Percentiles rank a stretch among this genome's conserved stretches.
phyloP scores from a whole-genome alignment of 495 filamentous ascomycete species.

The Parachaetomium inaequale region DNA sequence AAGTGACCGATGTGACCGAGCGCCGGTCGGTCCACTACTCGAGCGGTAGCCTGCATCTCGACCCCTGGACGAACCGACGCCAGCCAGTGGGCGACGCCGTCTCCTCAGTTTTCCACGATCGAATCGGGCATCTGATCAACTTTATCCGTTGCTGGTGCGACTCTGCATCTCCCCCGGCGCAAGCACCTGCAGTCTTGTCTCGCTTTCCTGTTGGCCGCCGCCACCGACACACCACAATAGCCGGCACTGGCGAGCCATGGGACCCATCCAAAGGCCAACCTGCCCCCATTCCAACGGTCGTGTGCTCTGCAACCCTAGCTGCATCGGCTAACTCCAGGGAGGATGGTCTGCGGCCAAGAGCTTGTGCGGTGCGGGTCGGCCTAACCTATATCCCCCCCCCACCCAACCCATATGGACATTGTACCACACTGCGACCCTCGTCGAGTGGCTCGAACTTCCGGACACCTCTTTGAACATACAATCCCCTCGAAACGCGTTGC shows the following conservation, averaged over 20 bases:
- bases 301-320: slow-evolving; percentile 16
- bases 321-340: slow-evolving; percentile 6
- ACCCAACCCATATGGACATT: neutral
- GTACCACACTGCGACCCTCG: neutral
- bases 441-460: neutral
- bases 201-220: neutral
- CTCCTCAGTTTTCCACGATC: neutral
- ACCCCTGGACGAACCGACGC: slow-evolving; percentile 7
- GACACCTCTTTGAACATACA: neutral
- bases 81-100: neutral
- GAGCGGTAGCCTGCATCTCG: neutral
- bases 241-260: neutral
- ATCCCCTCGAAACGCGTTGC: neutral
- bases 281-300: slow-evolving; percentile 10
- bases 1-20: slow-evolving; percentile 5
- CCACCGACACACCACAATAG: neutral
- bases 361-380: neutral
- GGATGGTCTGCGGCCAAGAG: neutral
- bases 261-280: neutral
- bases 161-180: neutral
- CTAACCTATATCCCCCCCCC: neutral
- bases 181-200: slow-evolving; percentile 2
- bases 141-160: slow-evolving; percentile 1
- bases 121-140: slow-evolving; percentile 18
- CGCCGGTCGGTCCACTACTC: neutral